Base-by-base conservation (phyloP, 306 rosid species). In the Sophora flavescens region DNA sequence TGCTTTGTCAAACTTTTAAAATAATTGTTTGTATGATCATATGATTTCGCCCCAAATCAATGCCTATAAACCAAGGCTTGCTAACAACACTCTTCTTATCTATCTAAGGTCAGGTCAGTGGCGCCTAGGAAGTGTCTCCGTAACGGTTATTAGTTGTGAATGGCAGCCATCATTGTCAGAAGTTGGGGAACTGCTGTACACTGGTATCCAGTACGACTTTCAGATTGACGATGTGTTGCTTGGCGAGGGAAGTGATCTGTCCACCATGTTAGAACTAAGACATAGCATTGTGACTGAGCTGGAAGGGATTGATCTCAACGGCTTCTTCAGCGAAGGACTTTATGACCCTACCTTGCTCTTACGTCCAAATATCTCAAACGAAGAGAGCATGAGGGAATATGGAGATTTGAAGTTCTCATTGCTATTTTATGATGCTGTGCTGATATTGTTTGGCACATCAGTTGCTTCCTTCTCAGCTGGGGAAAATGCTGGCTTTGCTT, bases 71-170 rank as follows among this genome's bases (percentile, higher is more conserved):
- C 32, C 15, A 42, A 45, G 68, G 74, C 58, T 70, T 63, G 63
- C 77, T 84, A 79, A 91, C 81, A 59, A 41, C 52, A 42, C 6
- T 62, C 74, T 63, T 72, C 71, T 73, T 66, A 68, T 85, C 64
- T 72, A 77, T 87, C 86, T 82, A 86, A 87, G 88, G 84, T 87
- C 96, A 92, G 99, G 97, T 83, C 92, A 95, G 48, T 92, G 97
- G 97, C 87, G 97, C 81, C 78, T 87, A 35, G 91, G 93, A 74
- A 86, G 86, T 57, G 80, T 87, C 75, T 84, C 88, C 77, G 70
- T 95, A 85, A 78, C 77, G 3, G 79, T 82, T 50, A 69, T 95
- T 33, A 63, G 51, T 57, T 71, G 70, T 38, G 82, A 79, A 79
- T 53, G 17, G 51, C 80, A 86, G 48, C 79, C 33, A 5, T 76